These are phyloP conservation scores for Zizania latifolia DNA, from an alignment of 176 grass and related monocot genomes.

Conservation along the genomic window DNA sequence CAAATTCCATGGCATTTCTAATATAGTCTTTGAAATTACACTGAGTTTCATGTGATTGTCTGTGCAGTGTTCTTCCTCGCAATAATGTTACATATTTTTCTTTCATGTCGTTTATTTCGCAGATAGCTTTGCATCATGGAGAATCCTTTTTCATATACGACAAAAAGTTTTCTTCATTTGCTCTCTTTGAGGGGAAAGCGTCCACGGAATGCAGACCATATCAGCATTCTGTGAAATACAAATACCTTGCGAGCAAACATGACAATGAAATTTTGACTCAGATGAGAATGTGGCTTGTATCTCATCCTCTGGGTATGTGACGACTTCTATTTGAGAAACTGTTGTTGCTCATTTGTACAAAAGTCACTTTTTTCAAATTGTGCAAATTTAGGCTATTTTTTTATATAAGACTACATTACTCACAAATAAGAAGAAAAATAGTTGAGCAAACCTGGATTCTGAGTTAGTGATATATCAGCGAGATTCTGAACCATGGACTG, in stretches of 20 bases:
- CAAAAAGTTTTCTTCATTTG: conserved; percentile 78
- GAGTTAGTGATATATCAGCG: no score
- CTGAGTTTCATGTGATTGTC: background rate
- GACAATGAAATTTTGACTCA: conserved; percentile 46
- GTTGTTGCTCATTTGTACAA: background rate
- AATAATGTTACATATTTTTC: background rate
- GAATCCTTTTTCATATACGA: conserved; percentile 50
- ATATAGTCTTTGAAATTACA: background rate
- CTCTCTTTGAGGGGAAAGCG: conserved; percentile 60
- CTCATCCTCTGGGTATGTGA: conserved; percentile 24
- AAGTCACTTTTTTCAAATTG: no score
- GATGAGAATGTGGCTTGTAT: conserved; percentile 52
- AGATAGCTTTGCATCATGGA: conserved; percentile 56
- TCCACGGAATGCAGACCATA: conserved; percentile 43
- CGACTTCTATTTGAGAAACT: conserved; percentile 14
- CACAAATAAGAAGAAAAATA: no score
- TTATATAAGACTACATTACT: no score
- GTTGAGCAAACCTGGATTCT: no score
- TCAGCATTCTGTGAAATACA: conserved; percentile 45
- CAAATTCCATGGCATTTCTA: background rate
- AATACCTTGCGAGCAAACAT: conserved; percentile 42
- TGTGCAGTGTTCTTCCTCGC: background rate
- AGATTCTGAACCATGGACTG: no score
- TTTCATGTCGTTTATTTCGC: conserved; percentile 25
- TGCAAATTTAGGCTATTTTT: no score